Evolutionary conservation across 257 asterid species (phyloP), one percentile per base, ranked within the genome.

Genomic region (Solanum sitiens): DNA sequence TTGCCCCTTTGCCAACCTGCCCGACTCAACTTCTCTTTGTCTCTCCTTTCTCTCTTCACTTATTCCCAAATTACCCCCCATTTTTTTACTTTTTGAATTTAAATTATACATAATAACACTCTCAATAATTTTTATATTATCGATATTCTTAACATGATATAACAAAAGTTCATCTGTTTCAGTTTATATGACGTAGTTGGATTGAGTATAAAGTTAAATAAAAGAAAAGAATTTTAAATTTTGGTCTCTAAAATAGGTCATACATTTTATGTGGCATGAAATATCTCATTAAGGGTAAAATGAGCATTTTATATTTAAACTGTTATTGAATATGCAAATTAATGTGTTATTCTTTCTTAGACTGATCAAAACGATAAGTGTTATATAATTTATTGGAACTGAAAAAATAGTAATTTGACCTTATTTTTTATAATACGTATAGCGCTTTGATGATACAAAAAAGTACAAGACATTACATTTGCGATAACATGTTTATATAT

Each of bases 51-150:
- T 74, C 32, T 45, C 21, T 68, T 73, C n/a, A 42, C 44, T 83
- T 70, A 45, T 79, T 84, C 89, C 87, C 16, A 53, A 30, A 74
- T 53, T 89, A 84, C 37, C 91, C 93, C 93, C 88, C 86, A 87
- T 77, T 82, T 56, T 11, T 11, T 11, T 32, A 45, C 13, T 7
- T 53, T 5, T 14, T 2, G 8, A n/a, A 76, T 23, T 59, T 16
- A 2, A 77, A 6, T 25, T 76, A 56, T 40, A 4, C 6, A 42
- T 27, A 23, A 33, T 18, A 18, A 2, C 42, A 21, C 9, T 67
- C 37, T 13, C 9, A 35, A 30, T 23, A 8, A 2, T 12, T 44
- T 79, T 77, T 42, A 44, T 40, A 44, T 2, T 13, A 68, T 68
- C 20, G 0, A 27, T 32, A 68, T 68, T 13, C 11, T 27, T 27